Conservation (phyloP, 805 yeast species). For the Kazachstania martiniae region DNA sequence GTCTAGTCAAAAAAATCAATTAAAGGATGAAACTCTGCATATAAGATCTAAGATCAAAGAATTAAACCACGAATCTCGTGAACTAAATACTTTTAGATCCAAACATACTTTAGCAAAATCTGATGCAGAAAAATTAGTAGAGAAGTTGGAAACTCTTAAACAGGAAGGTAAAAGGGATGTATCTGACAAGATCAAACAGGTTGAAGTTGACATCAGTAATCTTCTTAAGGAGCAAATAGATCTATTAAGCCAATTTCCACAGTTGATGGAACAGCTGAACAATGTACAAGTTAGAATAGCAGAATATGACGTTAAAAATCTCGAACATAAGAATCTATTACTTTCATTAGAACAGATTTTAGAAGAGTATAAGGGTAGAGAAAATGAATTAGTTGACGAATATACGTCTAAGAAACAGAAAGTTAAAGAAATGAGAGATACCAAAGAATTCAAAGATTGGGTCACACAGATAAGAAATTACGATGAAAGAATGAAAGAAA, state of each 20-base stretch:
- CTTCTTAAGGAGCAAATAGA: slow-evolving; percentile 15
- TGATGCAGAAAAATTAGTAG: slow-evolving; percentile 22
- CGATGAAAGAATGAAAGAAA: slow-evolving; percentile 30
- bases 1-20: slow-evolving; percentile 7
- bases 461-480: slow-evolving; percentile 25
- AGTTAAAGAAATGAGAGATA: slow-evolving; percentile 18
- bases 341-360: slow-evolving; percentile 24
- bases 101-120: slow-evolving; percentile 15
- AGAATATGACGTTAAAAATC: slow-evolving; percentile 17
- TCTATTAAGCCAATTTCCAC: slow-evolving; percentile 14
- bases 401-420: slow-evolving; percentile 23
- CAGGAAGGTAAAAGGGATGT: slow-evolving; percentile 34
- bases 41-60: slow-evolving; percentile 9
- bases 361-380: slow-evolving; percentile 22
- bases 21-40: slow-evolving; percentile 5
- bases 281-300: slow-evolving; percentile 18
- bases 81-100: slow-evolving; percentile 13
- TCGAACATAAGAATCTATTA: slow-evolving; percentile 34
- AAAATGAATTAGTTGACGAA: slow-evolving; percentile 17
- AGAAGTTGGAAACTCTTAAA: slow-evolving; percentile 27
- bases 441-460: slow-evolving; percentile 21
- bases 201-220: slow-evolving; percentile 22
- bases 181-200: slow-evolving; percentile 28
- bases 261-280: slow-evolving; percentile 18
- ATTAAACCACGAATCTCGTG: slow-evolving; percentile 6